A percentile compares a stretch with the other conserved stretches of the same genome.
phyloP scores from a whole-genome alignment of 1,284 basidiomycete genomes.

The Athelia psychrophila region DNA sequence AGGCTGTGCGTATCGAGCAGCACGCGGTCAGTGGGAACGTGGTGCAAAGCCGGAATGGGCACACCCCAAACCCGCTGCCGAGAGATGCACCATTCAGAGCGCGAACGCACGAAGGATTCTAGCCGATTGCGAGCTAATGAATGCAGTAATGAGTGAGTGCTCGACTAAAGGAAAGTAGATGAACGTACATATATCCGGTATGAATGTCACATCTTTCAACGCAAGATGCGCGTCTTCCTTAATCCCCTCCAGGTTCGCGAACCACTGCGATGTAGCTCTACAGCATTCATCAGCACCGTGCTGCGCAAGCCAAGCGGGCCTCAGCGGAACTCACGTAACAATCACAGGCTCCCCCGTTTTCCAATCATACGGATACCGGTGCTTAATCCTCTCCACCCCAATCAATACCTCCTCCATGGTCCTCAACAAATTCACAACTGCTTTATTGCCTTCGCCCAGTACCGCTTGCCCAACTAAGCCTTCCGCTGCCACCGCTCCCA shows the following conservation, averaged over 20 bases:
- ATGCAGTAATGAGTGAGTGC: conserved; percentile 5
- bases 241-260: conserved; percentile 86
- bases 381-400: conserved; percentile 72
- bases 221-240: conserved; percentile 77
- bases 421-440: conserved; percentile 64
- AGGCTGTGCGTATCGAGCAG: conserved; percentile 71
- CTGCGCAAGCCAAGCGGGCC: background rate
- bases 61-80: conserved; percentile 98
- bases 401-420: conserved; percentile 49
- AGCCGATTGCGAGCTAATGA: conserved; percentile 77
- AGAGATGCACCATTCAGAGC: conserved; percentile 99
- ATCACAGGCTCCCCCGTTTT: conserved; percentile 93
- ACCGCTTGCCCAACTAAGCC: conserved; percentile 72
- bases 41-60: conserved; percentile 90
- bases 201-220: conserved; percentile 74
- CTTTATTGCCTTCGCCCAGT: conserved; percentile 66
- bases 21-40: conserved; percentile 59
- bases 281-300: background rate
- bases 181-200: conserved; percentile 72
- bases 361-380: conserved; percentile 98
- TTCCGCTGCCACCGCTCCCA: conserved; percentile 42
- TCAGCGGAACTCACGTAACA: conserved; percentile 57
- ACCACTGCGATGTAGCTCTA: conserved; percentile 98
- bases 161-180: conserved; percentile 5
- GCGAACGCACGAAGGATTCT: conserved; percentile 79